These are phyloP conservation scores for Nitzschia sp. DNA, from an alignment of 108 stramenopile genomes.

Conservation along the genomic window DNA sequence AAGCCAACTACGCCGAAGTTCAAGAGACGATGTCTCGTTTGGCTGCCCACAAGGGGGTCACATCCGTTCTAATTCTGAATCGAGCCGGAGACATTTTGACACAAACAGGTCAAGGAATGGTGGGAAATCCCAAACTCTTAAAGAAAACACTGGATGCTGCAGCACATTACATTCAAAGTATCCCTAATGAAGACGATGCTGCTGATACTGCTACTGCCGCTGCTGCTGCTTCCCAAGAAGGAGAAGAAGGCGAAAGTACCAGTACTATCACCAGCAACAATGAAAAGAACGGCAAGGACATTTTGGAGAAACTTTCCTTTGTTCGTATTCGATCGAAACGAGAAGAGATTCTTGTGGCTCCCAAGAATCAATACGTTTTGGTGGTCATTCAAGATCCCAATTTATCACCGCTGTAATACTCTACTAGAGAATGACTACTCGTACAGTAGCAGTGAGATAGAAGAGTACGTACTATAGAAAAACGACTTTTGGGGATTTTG, in stretches of 20 bases:
- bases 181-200: slow-evolving; percentile 11
- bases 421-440: too few species aligned
- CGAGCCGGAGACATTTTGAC: slow-evolving; percentile 39
- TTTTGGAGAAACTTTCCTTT: slow-evolving; percentile 27
- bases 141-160: slow-evolving; percentile 39
- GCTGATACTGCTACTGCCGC: not conserved
- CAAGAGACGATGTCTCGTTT: slow-evolving; percentile 50
- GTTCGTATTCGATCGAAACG: slow-evolving; percentile 37
- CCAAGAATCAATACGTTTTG: slow-evolving; percentile 43
- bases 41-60: slow-evolving; percentile 43
- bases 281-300: slow-evolving; percentile 6
- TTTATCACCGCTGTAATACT: slow-evolving; percentile 22
- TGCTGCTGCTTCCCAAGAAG: too few species aligned
- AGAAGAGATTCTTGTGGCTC: slow-evolving; percentile 44
- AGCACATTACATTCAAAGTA: slow-evolving; percentile 23
- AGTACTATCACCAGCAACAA: too few species aligned
- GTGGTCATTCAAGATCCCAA: slow-evolving; percentile 40
- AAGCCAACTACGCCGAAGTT: slow-evolving; percentile 36
- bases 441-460: too few species aligned
- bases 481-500: too few species aligned
- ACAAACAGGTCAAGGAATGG: slow-evolving; percentile 13
- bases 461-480: too few species aligned
- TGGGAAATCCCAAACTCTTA: slow-evolving; percentile 29
- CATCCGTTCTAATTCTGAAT: slow-evolving; percentile 43
- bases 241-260: too few species aligned